Percentiles rank a stretch among this genome's conserved stretches.
phyloP scores from a whole-genome alignment of 768 basidiomycete species.

The Lentinus brumalis region DNA sequence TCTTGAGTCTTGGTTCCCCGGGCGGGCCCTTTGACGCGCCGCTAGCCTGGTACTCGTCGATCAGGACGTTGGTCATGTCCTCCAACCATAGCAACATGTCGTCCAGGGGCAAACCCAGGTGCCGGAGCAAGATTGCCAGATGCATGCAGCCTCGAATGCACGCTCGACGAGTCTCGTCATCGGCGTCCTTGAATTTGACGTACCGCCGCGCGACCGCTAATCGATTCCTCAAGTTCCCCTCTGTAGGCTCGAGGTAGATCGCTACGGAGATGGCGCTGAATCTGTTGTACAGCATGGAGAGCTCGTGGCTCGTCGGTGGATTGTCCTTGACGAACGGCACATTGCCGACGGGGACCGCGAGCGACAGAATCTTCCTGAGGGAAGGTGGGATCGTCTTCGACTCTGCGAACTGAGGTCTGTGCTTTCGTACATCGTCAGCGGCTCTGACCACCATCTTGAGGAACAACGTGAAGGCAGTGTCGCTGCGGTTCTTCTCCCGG shows the following conservation, averaged over 20 bases:
- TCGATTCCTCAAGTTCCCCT: constrained; percentile 49
- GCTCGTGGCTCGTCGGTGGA: constrained; percentile 53
- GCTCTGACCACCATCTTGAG: constrained; percentile 81
- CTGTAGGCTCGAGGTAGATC: constrained; percentile 63
- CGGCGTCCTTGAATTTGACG: constrained; percentile 65
- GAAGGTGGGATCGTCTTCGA: constrained; percentile 38
- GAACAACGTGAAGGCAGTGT: constrained; percentile 79
- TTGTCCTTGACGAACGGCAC: constrained; percentile 60
- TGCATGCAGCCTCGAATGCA: constrained; percentile 76
- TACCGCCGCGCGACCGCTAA: constrained; percentile 69
- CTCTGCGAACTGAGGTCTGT: constrained; percentile 21
- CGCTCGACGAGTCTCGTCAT: constrained; percentile 64
- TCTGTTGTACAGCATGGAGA: constrained; percentile 83
- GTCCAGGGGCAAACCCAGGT: constrained; percentile 50
- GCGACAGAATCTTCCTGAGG: constrained; percentile 68
- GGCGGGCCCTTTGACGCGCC: constrained; percentile 23
- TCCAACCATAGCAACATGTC: constrained; percentile 65
- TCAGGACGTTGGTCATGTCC: constrained; percentile 56
- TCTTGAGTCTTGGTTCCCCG: constrained; percentile 11
- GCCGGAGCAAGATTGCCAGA: constrained; percentile 62
- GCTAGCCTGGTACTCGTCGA: constrained; percentile 51
- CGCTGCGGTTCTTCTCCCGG: constrained; percentile 48
- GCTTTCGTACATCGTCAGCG: constrained; percentile 35
- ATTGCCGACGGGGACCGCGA: constrained; percentile 70
- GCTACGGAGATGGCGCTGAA: constrained; percentile 72